These are phyloP conservation scores for Astrocystis sublimbata DNA, from an alignment of 495 filamentous ascomycete genomes.

Conservation along the genomic window DNA sequence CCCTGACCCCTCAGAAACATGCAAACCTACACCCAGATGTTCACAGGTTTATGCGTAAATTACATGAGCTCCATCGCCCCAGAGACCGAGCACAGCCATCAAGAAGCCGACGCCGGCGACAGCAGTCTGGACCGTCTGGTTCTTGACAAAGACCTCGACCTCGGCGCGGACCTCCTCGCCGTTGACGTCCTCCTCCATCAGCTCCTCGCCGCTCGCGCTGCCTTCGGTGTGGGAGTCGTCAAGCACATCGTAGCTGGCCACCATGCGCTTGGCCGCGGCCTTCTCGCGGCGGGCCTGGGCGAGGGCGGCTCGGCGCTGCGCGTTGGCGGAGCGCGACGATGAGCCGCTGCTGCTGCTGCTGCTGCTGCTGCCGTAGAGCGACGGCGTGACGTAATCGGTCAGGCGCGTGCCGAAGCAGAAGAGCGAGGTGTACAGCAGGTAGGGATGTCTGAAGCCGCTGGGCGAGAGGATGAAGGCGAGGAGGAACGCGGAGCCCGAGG, in stretches of 20 bases:
- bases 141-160: slow-evolving; percentile 64
- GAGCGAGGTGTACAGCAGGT: slow-evolving; percentile 75
- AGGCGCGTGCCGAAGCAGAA: slow-evolving; percentile 58
- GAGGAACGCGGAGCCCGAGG: slow-evolving; percentile 64
- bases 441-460: slow-evolving; percentile 71
- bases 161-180: slow-evolving; percentile 76
- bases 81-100: slow-evolving; percentile 80
- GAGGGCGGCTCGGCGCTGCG: slow-evolving; percentile 25
- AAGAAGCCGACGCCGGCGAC: slow-evolving; percentile 67
- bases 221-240: slow-evolving; percentile 46
- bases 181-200: slow-evolving; percentile 62
- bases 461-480: slow-evolving; percentile 76
- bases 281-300: slow-evolving; percentile 29
- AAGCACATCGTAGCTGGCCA: slow-evolving; percentile 67
- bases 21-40: slow-evolving; percentile 19
- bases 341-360: too few relatives aligned
- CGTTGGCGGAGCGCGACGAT: slow-evolving; percentile 23
- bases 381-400: slow-evolving; percentile 54
- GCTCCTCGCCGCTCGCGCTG: slow-evolving; percentile 49
- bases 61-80: slow-evolving; percentile 72
- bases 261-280: slow-evolving; percentile 42
- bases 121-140: slow-evolving; percentile 60
- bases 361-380: slow-evolving; percentile 50
- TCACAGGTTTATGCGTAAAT: slow-evolving; percentile 5
- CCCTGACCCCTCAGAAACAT: neutral